Conservation (phyloP, 352 stramenopile species). For the Globisporangium nunn region DNA sequence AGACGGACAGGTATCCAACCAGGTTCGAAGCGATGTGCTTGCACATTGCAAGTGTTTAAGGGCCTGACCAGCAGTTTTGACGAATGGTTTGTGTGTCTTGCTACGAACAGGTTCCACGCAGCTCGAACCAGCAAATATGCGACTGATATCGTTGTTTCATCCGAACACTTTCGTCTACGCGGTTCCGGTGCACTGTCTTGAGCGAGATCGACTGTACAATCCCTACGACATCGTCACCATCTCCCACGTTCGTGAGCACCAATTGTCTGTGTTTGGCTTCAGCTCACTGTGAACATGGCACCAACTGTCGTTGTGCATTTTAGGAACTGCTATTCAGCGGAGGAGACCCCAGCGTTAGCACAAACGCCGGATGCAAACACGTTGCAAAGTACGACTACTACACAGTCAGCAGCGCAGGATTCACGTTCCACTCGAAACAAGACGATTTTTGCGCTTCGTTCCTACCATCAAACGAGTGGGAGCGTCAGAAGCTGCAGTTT, state of each 20-base stretch:
- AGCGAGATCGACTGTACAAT: conserved; percentile 39
- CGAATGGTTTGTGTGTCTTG: neutral
- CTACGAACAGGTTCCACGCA: neutral
- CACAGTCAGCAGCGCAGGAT: conserved; percentile 45
- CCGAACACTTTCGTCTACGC: conserved; percentile 61
- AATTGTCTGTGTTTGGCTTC: too few species aligned
- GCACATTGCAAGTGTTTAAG: neutral
- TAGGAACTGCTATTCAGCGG: conserved; percentile 7
- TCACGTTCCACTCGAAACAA: conserved; percentile 55
- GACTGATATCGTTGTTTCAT: conserved; percentile 10
- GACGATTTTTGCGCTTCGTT: conserved; percentile 39
- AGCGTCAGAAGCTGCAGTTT: conserved; percentile 46
- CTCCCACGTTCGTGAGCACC: conserved; percentile 32
- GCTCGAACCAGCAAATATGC: neutral
- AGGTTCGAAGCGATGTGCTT: neutral
- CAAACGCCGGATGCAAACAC: conserved; percentile 2
- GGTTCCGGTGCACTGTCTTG: conserved; percentile 46
- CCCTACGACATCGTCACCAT: conserved; percentile 62
- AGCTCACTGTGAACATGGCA: neutral
- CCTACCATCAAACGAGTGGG: conserved; percentile 36
- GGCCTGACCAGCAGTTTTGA: too few species aligned
- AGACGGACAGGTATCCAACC: too few species aligned
- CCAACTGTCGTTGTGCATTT: neutral
- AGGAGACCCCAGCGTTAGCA: neutral
- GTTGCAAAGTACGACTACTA: conserved; percentile 57